Percentiles rank a stretch among this genome's conserved stretches.
Evolutionary conservation across 495 filamentous ascomycete species (phyloP).

Genomic region (Parathielavia hyrcaniae): DNA sequence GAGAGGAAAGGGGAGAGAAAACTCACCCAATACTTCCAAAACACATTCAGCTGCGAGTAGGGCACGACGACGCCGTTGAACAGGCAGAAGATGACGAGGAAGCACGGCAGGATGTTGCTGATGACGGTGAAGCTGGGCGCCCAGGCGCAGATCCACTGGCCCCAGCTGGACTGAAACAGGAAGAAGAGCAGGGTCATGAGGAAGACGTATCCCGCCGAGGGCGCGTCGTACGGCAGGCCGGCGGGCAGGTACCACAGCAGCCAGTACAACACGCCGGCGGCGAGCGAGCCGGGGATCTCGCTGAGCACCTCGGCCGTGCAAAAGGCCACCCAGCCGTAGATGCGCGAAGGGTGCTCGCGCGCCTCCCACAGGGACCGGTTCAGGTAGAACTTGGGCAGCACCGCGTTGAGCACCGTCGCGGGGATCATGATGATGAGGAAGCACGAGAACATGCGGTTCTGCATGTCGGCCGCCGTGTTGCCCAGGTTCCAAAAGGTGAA

Average conservation of each 20-base stretch:
- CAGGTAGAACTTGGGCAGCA: conserved; percentile 79
- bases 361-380: conserved; percentile 71
- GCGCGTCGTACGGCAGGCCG: conserved; percentile 59
- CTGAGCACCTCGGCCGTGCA: conserved; percentile 66
- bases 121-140: conserved; percentile 76
- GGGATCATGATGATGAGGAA: conserved; percentile 73
- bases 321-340: conserved; percentile 83
- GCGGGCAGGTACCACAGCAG: conserved; percentile 73
- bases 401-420: conserved; percentile 60
- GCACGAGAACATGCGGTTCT: conserved; percentile 71
- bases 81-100: conserved; percentile 68
- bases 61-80: conserved; percentile 72
- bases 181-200: conserved; percentile 78
- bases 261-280: conserved; percentile 63
- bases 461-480: conserved; percentile 60
- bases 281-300: conserved; percentile 67
- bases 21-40: conserved; percentile 66
- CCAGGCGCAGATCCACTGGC: conserved; percentile 80
- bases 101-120: conserved; percentile 65
- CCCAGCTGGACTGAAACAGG: conserved; percentile 71
- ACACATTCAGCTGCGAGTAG: conserved; percentile 54
- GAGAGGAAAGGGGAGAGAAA: not conserved
- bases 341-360: conserved; percentile 67
- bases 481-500: conserved; percentile 81
- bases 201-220: conserved; percentile 72